Evolutionary conservation across 2,329 filamentous ascomycete genomes (phyloP), one percentile per base, ranked within the genome.

Genomic region (Allantophomopsis lycopodina): DNA sequence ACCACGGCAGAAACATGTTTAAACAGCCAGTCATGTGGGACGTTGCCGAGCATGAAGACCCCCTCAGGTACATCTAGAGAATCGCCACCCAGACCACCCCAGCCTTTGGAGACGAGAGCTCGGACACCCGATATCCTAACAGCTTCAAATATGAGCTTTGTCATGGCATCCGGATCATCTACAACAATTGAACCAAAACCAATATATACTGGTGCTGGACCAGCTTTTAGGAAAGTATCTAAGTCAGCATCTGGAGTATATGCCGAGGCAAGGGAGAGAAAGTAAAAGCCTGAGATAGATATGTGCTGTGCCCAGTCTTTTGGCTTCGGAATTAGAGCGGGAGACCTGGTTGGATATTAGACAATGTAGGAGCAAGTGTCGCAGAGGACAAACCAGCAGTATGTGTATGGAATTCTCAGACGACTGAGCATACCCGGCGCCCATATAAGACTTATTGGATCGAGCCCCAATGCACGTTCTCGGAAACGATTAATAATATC

Each of bases 401-500:
- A 96, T 0, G 88, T 94, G 49, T 84, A 85, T 1, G 88, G 86
- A 13, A 95, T 71, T 36, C 73, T 73, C 23, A 95, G 63, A 23
- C 84, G 76, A 35, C 74, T 77, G 12, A 93, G 64, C 55, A 94
- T 72, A 3, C 82, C 83, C 7, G 88, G 86, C 2, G 83, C 88
- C 72, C 82, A 89, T 37, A 93, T 78, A 7, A 85, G 64, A 44
- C 82, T 86, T 33, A 95, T 68, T 0, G 81, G 73, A 35, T 91
- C 82, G 1, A 95, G 64, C 18, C 82, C 80, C 1, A 94, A 67
- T 12, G 73, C 73, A 42, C 78, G 77, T 47, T 80, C 77, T 39
- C 88, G 71, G 52, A 94, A 95, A 10, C 78, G 72, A 54, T 96
- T 95, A 54, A 95, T 89, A 5, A 95, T 67, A 57, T 95, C 88